Base-by-base conservation (phyloP, 108 stramenopile genomes). In the Conticribra weissflogii region DNA sequence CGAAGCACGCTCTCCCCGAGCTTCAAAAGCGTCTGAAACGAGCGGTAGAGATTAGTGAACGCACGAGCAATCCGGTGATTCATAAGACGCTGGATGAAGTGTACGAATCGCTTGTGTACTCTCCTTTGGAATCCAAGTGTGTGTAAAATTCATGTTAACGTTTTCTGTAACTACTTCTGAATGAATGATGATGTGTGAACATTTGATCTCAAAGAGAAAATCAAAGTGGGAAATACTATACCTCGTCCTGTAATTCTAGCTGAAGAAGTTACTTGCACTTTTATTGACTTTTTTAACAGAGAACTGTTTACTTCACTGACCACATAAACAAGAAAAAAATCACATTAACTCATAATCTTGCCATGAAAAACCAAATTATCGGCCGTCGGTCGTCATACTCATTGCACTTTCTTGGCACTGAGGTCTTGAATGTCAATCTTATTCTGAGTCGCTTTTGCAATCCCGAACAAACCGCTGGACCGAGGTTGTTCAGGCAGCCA, bases 401-500 rank as follows among this genome's bases (percentile, higher is more conserved):
- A 79, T 27, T 48, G 52, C 31, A 67, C 60, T 34, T 71, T 71
- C 54, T 79, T 79, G 16, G 71, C 53, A 53, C 71, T 72, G 59
- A 48, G 18, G 34, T 79, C 72, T 68, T 82, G 81, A 53, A 82
- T 82, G 41, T 82, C 70, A 69, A 82, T 82, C 59, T 82, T 82
- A 15, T 62, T 59, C 62, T 82, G 81, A 28, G 78, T 65, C 5
- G 47, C 33, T 16, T 62, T 58, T 0, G 75, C 63, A 52, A 82
- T 79, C 18, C 81, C 81, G 0, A 65, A 34, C 54, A 79, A 33
- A 23, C 63, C 49, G 22, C 58, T 63, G 18, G 50, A 56, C 60
- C 47, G 61, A 22, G 55, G 17, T 27, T 79, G 70, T 34, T 58
- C 68, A 0, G 96, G 95, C 9, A 98, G 74, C 98, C 98, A 99